Percentiles rank a stretch among this genome's conserved stretches.
These are phyloP conservation scores for Canavalia gladiata DNA, from an alignment of 306 rosid genomes.

Conservation along the genomic window DNA sequence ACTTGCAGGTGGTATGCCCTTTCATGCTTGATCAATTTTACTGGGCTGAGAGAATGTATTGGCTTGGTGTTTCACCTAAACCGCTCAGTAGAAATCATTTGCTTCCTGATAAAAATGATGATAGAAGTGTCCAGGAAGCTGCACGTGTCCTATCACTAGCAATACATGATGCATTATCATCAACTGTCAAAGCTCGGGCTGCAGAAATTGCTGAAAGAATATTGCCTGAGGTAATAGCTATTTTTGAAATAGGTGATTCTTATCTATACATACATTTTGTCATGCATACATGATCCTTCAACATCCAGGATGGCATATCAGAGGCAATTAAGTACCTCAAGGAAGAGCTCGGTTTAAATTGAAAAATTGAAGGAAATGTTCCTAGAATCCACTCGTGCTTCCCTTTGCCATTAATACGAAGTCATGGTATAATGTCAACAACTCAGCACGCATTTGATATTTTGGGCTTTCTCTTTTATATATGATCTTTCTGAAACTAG, in stretches of 20 bases:
- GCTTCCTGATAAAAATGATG: conserved; percentile 66
- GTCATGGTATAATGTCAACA: conserved; percentile 15
- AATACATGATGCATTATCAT: conserved; percentile 65
- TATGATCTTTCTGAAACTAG: background rate
- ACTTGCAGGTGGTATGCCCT: conserved; percentile 79
- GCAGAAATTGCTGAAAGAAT: conserved; percentile 65
- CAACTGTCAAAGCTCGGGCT: conserved; percentile 66
- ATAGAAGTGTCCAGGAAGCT: conserved; percentile 58
- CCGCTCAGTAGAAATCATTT: conserved; percentile 69
- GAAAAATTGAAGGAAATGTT: conserved; percentile 37
- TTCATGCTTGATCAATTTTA: conserved; percentile 85
- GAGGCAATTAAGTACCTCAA: conserved; percentile 70
- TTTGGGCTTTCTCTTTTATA: conserved; percentile 20
- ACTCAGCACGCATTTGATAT: background rate
- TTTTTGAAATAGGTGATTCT: conserved; percentile 36
- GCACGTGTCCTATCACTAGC: conserved; percentile 65
- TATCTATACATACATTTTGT: conserved; percentile 26
- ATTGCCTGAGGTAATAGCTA: conserved; percentile 66
- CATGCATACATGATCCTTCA: conserved; percentile 16
- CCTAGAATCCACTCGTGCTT: background rate
- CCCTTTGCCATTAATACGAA: background rate
- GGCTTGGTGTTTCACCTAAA: conserved; percentile 92
- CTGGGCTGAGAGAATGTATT: conserved; percentile 90
- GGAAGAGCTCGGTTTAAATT: conserved; percentile 59
- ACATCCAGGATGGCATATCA: conserved; percentile 76